phyloP scores from a whole-genome alignment of 768 basidiomycete genomes.

The Termitomyces sp. region DNA sequence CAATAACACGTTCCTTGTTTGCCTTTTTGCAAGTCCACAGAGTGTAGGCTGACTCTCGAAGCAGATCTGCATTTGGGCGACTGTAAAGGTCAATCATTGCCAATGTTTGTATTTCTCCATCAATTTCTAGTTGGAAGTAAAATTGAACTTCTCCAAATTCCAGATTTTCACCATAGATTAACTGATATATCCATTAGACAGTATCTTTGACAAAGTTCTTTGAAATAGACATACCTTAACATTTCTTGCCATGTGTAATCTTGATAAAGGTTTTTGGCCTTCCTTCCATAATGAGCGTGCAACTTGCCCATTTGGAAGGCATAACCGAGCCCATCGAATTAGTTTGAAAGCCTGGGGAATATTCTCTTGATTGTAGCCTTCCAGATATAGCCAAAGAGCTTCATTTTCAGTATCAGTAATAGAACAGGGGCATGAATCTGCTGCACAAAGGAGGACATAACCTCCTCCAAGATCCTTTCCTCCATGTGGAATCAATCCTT shows the following conservation, averaged over 20 bases:
- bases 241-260: neutral
- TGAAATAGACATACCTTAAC: neutral
- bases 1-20: neutral
- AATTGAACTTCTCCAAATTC: neutral
- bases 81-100: neutral
- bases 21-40: neutral
- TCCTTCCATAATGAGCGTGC: constrained; percentile 16
- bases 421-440: neutral
- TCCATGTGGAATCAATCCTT: neutral
- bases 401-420: neutral
- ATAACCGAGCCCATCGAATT: constrained; percentile 15
- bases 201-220: neutral
- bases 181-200: neutral
- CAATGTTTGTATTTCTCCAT: neutral
- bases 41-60: too few species aligned
- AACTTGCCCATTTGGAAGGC: constrained; percentile 19
- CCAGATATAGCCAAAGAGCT: neutral
- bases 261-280: neutral
- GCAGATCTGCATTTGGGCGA: too few species aligned
- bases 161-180: neutral
- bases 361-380: neutral
- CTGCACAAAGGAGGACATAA: neutral
- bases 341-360: neutral
- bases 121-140: neutral
- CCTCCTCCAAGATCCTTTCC: neutral